Percentiles rank a stretch among this genome's conserved stretches.
Evolutionary conservation across 306 rosid genomes (phyloP).

Genomic region (Urtica urens): DNA sequence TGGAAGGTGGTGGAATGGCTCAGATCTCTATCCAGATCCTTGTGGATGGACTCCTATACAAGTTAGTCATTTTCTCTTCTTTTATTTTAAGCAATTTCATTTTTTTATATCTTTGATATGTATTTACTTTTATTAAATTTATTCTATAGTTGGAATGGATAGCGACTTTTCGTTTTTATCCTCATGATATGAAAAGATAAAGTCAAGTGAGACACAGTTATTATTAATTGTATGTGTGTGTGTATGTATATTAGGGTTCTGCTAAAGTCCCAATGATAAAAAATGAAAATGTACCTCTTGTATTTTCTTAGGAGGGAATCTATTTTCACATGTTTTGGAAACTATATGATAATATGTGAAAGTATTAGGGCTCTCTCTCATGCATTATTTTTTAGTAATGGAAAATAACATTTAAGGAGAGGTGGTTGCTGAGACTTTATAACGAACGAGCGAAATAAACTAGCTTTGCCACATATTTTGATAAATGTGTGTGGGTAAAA

Average conservation of each 20-base stretch:
- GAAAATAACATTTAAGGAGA: too few species aligned
- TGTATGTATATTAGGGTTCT: not conserved
- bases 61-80: constrained; percentile 47
- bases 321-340: too few species aligned
- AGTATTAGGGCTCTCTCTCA: too few species aligned
- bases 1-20: constrained; percentile 91
- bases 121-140: not conserved
- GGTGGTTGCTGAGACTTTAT: too few species aligned
- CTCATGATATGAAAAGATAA: constrained; percentile 1
- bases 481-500: too few species aligned
- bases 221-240: not conserved
- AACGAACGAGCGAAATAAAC: too few species aligned
- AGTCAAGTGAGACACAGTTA: not conserved
- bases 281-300: not conserved
- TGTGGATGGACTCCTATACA: constrained; percentile 98
- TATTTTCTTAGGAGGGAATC: not conserved
- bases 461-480: too few species aligned
- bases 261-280: not conserved
- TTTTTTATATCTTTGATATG: not conserved
- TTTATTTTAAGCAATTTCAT: not conserved
- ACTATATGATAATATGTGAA: too few species aligned
- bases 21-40: constrained; percentile 96
- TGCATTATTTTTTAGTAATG: too few species aligned
- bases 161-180: constrained; percentile 2
- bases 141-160: not conserved